phyloP scores from a whole-genome alignment of 2,329 filamentous ascomycete genomes.

The Sarocladium kiliense region DNA sequence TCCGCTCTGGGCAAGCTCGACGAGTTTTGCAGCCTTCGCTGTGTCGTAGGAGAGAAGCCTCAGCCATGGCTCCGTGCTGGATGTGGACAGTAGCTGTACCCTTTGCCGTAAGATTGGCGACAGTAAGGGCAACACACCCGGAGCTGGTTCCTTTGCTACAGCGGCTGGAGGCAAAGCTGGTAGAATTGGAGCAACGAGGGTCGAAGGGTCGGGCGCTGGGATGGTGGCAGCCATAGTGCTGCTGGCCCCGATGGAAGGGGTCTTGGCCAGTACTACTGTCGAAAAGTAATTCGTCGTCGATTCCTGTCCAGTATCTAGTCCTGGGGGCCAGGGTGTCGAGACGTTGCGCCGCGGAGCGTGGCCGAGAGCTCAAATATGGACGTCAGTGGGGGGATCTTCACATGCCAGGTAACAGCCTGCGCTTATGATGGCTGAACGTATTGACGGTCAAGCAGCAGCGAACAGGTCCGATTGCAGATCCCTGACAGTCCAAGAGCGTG shows the following conservation, averaged over 20 bases:
- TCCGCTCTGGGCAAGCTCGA: slow-evolving; percentile 56
- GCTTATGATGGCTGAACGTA: background rate
- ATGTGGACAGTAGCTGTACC: slow-evolving; percentile 58
- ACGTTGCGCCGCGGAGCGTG: background rate
- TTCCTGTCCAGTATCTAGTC: background rate
- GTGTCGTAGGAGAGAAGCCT: slow-evolving; percentile 65
- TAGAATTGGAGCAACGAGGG: slow-evolving; percentile 51
- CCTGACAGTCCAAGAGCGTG: too few species aligned
- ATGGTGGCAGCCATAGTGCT: slow-evolving; percentile 18
- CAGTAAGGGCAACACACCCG: slow-evolving; percentile 52
- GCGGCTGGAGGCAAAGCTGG: slow-evolving; percentile 55
- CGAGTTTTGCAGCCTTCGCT: slow-evolving; percentile 49
- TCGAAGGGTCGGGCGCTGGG: slow-evolving; percentile 17
- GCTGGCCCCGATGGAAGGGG: background rate
- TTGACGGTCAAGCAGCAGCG: background rate
- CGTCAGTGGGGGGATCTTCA: slow-evolving; percentile 6
- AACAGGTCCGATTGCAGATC: background rate
- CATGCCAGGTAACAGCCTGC: slow-evolving; percentile 9
- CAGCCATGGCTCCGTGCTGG: slow-evolving; percentile 64
- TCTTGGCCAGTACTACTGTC: background rate
- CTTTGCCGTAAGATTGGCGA: slow-evolving; percentile 63
- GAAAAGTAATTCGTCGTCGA: background rate
- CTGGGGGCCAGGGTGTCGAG: background rate
- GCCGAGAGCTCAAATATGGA: background rate
- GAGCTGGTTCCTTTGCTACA: slow-evolving; percentile 51